phyloP scores from a whole-genome alignment of 139 green algal species.

The Auxenochlorella pyrenoidosa region DNA sequence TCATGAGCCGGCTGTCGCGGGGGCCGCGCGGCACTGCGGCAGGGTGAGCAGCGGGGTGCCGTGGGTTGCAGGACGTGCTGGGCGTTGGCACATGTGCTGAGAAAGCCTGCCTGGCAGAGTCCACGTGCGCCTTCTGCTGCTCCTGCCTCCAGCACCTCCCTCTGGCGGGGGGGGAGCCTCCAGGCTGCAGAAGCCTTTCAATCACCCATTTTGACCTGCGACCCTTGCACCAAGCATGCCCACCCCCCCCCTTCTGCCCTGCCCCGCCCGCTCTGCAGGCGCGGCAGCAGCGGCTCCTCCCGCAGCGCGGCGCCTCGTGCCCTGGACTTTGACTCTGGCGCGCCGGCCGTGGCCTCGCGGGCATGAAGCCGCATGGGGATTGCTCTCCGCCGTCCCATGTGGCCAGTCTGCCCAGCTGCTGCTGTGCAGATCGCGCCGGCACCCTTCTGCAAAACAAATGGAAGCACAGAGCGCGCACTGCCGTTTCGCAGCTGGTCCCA shows the following conservation, averaged over 20 bases:
- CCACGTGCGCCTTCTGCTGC: too few species aligned
- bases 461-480: too few species aligned
- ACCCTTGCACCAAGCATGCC: neutral
- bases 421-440: too few species aligned
- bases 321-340: conserved; percentile 27
- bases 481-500: too few species aligned
- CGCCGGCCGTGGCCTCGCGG: neutral
- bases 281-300: neutral
- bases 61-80: neutral
- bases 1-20: conserved; percentile 31
- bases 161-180: neutral
- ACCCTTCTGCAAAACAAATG: too few species aligned
- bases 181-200: too few species aligned
- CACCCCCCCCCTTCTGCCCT: neutral
- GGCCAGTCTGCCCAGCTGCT: too few species aligned
- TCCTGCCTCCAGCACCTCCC: too few species aligned
- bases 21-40: neutral
- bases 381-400: too few species aligned
- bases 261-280: neutral
- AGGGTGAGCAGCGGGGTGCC: neutral
- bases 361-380: neutral
- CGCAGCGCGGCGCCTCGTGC: conserved; percentile 26
- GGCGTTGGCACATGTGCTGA: neutral
- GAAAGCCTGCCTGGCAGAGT: neutral
- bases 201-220: neutral